phyloP scores from a whole-genome alignment of 2,329 filamentous ascomycete species.

The Beauveria brongniartii region DNA sequence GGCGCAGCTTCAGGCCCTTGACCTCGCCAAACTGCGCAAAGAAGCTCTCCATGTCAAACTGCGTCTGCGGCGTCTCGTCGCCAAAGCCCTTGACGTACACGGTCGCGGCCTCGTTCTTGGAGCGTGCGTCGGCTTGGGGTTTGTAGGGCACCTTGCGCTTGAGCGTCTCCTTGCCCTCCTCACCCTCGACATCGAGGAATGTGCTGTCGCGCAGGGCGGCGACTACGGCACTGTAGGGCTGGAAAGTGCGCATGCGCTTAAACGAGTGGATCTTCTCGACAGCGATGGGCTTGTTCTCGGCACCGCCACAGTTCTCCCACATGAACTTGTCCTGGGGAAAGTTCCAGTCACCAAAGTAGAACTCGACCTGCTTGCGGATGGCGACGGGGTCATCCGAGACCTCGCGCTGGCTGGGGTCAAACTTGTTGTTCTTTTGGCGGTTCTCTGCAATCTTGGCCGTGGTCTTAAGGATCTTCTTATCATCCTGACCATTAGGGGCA shows the following conservation, averaged over 20 bases:
- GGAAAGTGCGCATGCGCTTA: slow-evolving; percentile 94
- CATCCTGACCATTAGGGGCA: slow-evolving; percentile 14
- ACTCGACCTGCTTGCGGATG: slow-evolving; percentile 88
- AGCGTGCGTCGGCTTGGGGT: slow-evolving; percentile 49
- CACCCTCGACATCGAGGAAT: slow-evolving; percentile 63
- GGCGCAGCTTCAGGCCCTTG: slow-evolving; percentile 79
- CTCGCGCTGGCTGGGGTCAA: slow-evolving; percentile 57
- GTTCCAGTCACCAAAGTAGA: slow-evolving; percentile 92
- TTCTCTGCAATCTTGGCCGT: slow-evolving; percentile 32
- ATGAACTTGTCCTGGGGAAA: slow-evolving; percentile 84
- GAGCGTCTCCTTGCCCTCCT: slow-evolving; percentile 62
- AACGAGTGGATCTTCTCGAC: slow-evolving; percentile 75
- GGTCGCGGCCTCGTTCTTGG: slow-evolving; percentile 62
- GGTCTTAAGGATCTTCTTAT: slow-evolving; percentile 35
- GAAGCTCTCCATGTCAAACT: slow-evolving; percentile 91
- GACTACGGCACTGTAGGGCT: slow-evolving; percentile 76
- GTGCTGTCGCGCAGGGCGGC: slow-evolving; percentile 73
- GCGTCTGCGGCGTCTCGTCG: slow-evolving; percentile 70
- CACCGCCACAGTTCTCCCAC: slow-evolving; percentile 67
- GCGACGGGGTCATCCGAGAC: slow-evolving; percentile 69
- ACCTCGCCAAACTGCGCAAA: slow-evolving; percentile 74
- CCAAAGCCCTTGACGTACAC: slow-evolving; percentile 95
- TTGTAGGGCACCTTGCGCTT: slow-evolving; percentile 69
- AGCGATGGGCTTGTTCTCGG: slow-evolving; percentile 71
- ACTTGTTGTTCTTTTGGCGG: slow-evolving; percentile 55